These are phyloP conservation scores for Dictyophora rubrovolvata DNA, from an alignment of 768 basidiomycete species.

Conservation along the genomic window DNA sequence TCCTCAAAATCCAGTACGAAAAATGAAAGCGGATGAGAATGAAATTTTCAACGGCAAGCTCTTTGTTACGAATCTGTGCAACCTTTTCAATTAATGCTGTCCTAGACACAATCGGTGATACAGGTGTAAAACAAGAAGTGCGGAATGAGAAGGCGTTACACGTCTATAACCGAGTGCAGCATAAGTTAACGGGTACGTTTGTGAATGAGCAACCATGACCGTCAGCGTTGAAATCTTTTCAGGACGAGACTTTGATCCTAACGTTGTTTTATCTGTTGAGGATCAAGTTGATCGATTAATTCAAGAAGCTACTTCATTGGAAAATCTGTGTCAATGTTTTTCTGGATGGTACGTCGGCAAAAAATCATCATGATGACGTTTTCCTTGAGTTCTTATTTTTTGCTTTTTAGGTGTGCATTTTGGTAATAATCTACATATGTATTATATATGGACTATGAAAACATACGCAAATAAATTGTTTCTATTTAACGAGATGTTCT, in stretches of 20 bases:
- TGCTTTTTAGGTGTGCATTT: slow-evolving; percentile 54
- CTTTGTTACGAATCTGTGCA: not conserved
- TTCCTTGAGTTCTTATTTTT: not conserved
- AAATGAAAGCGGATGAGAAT: slow-evolving; percentile 84
- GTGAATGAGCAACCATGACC: not conserved
- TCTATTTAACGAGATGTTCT: no score
- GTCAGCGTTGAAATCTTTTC: not conserved
- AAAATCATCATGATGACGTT: not conserved
- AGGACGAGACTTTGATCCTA: slow-evolving; percentile 93
- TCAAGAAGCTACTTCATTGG: slow-evolving; percentile 82
- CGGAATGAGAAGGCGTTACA: slow-evolving; percentile 84
- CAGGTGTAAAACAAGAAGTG: slow-evolving; percentile 65
- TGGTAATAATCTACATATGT: slow-evolving; percentile 35
- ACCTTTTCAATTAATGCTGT: not conserved
- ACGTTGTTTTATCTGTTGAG: slow-evolving; percentile 58
- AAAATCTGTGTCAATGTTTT: slow-evolving; percentile 95
- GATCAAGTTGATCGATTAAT: slow-evolving; percentile 91
- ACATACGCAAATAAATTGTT: no score
- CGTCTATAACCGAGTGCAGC: slow-evolving; percentile 90
- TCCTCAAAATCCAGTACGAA: slow-evolving; percentile 71
- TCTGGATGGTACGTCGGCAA: slow-evolving; percentile 66
- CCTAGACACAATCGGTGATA: slow-evolving; percentile 37
- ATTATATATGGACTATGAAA: slow-evolving; percentile 1
- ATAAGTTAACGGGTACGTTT: slow-evolving; percentile 79
- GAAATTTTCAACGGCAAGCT: slow-evolving; percentile 80